Base-by-base conservation (phyloP, 2,329 filamentous ascomycete species). In the Aspergillus latus region DNA sequence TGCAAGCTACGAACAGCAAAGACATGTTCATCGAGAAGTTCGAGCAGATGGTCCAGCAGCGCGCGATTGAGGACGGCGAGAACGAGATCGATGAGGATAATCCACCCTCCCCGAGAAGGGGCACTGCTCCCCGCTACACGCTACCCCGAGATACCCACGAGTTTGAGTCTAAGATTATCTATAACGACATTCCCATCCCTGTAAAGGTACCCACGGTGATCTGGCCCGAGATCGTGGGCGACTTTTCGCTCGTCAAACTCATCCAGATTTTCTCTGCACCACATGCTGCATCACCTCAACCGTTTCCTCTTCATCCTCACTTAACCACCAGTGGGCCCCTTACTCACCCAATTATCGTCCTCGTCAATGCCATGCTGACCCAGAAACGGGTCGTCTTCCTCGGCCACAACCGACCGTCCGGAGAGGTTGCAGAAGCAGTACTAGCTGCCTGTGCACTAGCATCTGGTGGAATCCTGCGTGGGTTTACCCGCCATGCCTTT, bases 11-110 rank as follows among this genome's bases (percentile, higher is more conserved):
- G 70, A 92, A 97, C 66, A 92, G 92, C 65, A 96, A 95, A 71
- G 94, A 99, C 70, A 85, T 99, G 66, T 99, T 99, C 69, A 84
- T 97, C 32, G 94, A 99, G 70, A 99, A 97, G 70, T 99, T 99
- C 66, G 92, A 97, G 73, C 86, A 88, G 61, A 96, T 97, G 87
- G 89, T 96, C 54, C 85, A 92, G 63, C 89, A 90, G 75, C 86
- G 90, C 40, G 86, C 91, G 72, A 82, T 82, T 10, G 85, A 90
- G 60, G 89, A 85, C 58, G 78, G 77, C 39, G 70, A 71, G 7
- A 64, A 64, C 10, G 66, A 68, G 26, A 36, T 16, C 29, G 49
- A 57, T n/a, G 63, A 66, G 4, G 67, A 72, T 15, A 71, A 60
- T 64, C 76, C 67, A 57, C 72, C 65, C 53, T 76, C 66, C 72